Evolutionary conservation across 148 eudicot species (phyloP), one percentile per base, ranked within the genome.

Genomic region (Salicornia ramosissima): DNA sequence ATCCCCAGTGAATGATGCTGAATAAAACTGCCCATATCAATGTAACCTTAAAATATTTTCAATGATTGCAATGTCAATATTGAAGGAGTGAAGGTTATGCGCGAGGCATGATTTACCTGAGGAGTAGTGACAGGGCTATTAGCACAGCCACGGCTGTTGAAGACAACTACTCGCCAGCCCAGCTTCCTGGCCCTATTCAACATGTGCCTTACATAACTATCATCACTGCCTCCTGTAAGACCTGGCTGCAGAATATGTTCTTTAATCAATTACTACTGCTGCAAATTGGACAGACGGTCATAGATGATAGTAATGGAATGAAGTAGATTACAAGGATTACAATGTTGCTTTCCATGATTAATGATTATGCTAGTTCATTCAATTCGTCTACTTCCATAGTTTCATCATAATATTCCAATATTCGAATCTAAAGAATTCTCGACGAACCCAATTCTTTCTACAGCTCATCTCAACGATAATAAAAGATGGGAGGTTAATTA

Each of bases 91-190:
- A 58, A 18, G 19, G 14, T 34, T 22, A 6, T 52, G 33, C 58
- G 65, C 8, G 19, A 26, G 51, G 13, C 67, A 19, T 31, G 29
- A 62, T 12, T 42, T 79, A 93, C 98, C 91, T 90, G 88, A 70
- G 98, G 85, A 54, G 92, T 83, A 69, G 87, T 90, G 21, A 94
- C 96, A 40, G 98, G 98, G 76, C 92, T 84, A 62, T 80, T 46
- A 61, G 81, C 96, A 77, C 98, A 94, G 25, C 98, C 98, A 73
- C 98, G 89, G 73, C 98, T 85, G 74, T 94, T 90, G 63, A 94
- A 94, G 59, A 94, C 87, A 11, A 94, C 87, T 22, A 84, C 91
- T 42, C 97, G 81, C 97, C 95, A 90, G 56, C 89, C 92, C 10
- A 76, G 85, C 8, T 71, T 77, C 77, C 88, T 90, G 40, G 92